A percentile compares a stretch with the other conserved stretches of the same genome.
Conservation (phyloP, 176 grass and related monocot species). For the Elaeis guineensis region DNA sequence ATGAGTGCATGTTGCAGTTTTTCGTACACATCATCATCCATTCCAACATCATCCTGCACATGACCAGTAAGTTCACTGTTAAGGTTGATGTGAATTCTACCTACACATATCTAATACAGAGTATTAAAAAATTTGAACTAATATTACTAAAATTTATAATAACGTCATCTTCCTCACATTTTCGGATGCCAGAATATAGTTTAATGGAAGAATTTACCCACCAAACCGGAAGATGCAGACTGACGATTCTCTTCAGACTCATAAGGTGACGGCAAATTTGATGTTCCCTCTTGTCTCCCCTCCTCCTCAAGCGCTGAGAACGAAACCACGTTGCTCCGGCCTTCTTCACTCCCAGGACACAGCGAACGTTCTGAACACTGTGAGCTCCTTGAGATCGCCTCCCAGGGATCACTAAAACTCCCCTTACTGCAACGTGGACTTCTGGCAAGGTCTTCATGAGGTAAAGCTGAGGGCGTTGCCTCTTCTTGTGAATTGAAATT, state of each 20-base stretch:
- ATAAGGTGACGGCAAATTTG: slow-evolving; percentile 15
- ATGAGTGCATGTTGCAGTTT: slow-evolving; percentile 23
- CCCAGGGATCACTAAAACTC: background rate
- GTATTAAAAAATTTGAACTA: too few species aligned
- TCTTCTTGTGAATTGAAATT: slow-evolving; percentile 6
- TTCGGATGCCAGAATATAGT: too few species aligned
- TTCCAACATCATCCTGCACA: slow-evolving; percentile 18
- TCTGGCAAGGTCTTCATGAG: background rate
- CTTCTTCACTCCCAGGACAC: background rate
- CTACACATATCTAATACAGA: too few species aligned
- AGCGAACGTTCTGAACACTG: background rate
- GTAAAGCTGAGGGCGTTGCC: background rate
- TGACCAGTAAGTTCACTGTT: background rate
- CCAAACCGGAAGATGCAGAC: slow-evolving; percentile 9
- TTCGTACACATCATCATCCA: slow-evolving; percentile 27
- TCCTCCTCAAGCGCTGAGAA: slow-evolving; percentile 16
- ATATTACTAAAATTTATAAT: too few species aligned
- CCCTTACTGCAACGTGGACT: background rate
- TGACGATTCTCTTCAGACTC: slow-evolving; percentile 8
- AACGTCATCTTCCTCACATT: too few species aligned
- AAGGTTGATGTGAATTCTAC: too few species aligned
- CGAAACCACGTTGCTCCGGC: background rate
- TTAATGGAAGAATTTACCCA: slow-evolving; percentile 1
- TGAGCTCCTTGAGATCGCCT: background rate
- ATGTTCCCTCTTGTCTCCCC: slow-evolving; percentile 19